These are phyloP conservation scores for Fusarium verticillioides DNA, from an alignment of 2,329 filamentous ascomycete species.

Conservation along the genomic window DNA sequence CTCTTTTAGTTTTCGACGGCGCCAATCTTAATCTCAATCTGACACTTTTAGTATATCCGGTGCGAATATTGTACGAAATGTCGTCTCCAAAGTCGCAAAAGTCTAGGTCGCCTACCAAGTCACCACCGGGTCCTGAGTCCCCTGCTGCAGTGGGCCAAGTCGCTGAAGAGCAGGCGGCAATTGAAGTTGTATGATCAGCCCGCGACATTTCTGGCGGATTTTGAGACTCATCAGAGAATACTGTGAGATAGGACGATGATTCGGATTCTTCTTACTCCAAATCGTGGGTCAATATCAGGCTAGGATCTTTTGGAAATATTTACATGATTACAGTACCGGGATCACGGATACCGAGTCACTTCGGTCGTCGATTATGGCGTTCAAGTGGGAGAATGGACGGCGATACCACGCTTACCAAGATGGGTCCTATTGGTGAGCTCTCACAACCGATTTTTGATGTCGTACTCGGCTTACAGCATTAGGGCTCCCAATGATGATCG, in stretches of 20 bases:
- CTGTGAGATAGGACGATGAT: constrained; percentile 17
- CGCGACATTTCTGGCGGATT: accelerated
- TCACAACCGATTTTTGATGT: accelerated
- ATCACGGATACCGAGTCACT: constrained; percentile 37
- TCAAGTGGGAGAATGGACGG: constrained; percentile 58
- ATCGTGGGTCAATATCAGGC: not conserved
- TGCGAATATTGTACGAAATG: constrained; percentile 7
- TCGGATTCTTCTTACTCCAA: constrained; percentile 30
- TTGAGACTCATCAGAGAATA: not conserved
- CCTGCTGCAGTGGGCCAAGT: not conserved
- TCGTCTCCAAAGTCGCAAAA: constrained; percentile 14
- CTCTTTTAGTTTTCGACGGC: not conserved
- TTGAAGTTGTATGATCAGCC: constrained; percentile 22
- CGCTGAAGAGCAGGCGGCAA: not conserved
- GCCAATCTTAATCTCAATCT: not conserved
- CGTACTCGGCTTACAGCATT: accelerated
- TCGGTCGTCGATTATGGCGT: constrained; percentile 32
- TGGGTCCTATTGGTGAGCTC: constrained; percentile 51
- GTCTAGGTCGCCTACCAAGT: not conserved
- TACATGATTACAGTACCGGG: not conserved
- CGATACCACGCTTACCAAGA: constrained; percentile 61
- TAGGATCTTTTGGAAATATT: accelerated
- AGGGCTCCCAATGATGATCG: constrained; percentile 46
- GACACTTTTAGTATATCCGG: not conserved
- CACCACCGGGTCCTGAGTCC: not conserved